Evolutionary conservation across 495 filamentous ascomycete genomes (phyloP).

Genomic region (Tuber borchii): DNA sequence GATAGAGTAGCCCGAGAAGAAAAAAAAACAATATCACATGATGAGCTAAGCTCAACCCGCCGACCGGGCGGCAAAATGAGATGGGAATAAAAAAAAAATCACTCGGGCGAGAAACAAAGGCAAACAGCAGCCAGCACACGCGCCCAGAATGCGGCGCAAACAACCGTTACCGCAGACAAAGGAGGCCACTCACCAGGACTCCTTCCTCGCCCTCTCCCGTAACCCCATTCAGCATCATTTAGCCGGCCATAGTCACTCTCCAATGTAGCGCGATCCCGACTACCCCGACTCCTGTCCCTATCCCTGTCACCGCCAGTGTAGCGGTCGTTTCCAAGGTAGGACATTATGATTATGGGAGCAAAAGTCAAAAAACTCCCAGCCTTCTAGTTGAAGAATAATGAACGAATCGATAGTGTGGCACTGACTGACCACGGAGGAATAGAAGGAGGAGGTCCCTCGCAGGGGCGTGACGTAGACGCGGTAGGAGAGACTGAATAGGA

Average conservation of each 20-base stretch:
- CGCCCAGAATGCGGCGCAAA: neutral
- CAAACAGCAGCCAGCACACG: conserved; percentile 2
- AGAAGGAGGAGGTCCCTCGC: neutral
- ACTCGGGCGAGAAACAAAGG: conserved; percentile 5
- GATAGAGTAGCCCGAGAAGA: neutral
- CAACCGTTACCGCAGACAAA: neutral
- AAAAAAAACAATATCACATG: neutral
- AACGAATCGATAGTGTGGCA: conserved; percentile 5
- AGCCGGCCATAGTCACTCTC: conserved; percentile 37
- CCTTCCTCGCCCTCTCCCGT: conserved; percentile 38
- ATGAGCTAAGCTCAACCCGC: neutral
- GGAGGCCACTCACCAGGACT: conserved; percentile 35
- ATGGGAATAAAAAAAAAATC: conserved; percentile 1
- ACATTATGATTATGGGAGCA: conserved; percentile 15
- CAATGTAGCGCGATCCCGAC: conserved; percentile 35
- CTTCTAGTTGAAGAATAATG: conserved; percentile 13
- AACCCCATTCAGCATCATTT: conserved; percentile 30
- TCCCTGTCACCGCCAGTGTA: conserved; percentile 35
- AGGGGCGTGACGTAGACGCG: conserved; percentile 21
- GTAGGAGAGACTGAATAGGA: conserved; percentile 18
- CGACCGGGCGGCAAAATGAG: neutral
- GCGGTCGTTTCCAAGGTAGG: conserved; percentile 37
- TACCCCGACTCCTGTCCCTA: conserved; percentile 38
- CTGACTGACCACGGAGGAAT: neutral
- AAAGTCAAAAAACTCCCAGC: neutral